Conservation (phyloP, 2,329 filamentous ascomycete genomes). For the Verticillium dahliae region DNA sequence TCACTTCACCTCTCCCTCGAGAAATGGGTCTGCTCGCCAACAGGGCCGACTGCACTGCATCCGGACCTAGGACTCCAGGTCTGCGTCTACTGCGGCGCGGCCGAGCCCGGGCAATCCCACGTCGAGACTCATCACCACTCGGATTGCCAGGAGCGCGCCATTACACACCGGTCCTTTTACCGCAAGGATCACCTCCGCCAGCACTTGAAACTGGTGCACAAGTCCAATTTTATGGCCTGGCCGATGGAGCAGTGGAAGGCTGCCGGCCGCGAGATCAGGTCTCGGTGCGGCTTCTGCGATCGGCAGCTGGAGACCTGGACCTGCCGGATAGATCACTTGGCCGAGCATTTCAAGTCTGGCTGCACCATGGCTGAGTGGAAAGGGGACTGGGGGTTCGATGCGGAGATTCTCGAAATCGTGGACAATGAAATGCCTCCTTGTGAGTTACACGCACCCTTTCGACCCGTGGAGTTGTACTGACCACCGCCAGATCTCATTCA, state of each 20-base stretch:
- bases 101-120: slow-evolving; percentile 23
- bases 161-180: slow-evolving; percentile 34
- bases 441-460: slow-evolving; percentile 10
- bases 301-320: slow-evolving; percentile 27
- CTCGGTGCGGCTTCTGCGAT: slow-evolving; percentile 34
- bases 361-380: slow-evolving; percentile 35
- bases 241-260: slow-evolving; percentile 37
- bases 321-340: slow-evolving; percentile 28
- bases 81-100: slow-evolving; percentile 32
- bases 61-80: slow-evolving; percentile 29
- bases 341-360: slow-evolving; percentile 33
- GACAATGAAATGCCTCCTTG: slow-evolving; percentile 35
- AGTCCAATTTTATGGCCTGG: slow-evolving; percentile 29
- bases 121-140: slow-evolving; percentile 29
- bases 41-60: slow-evolving; percentile 27
- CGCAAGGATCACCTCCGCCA: slow-evolving; percentile 37
- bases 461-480: not conserved
- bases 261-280: slow-evolving; percentile 24
- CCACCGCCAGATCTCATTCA: slow-evolving; percentile 6
- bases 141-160: slow-evolving; percentile 42
- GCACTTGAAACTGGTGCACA: slow-evolving; percentile 34
- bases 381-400: slow-evolving; percentile 34
- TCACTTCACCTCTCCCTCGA: slow-evolving; percentile 37
- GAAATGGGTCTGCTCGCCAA: slow-evolving; percentile 38
- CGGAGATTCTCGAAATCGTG: slow-evolving; percentile 24